These are phyloP conservation scores for Hypsizygus ulmarius DNA, from an alignment of 1,284 basidiomycete genomes.

Conservation along the genomic window DNA sequence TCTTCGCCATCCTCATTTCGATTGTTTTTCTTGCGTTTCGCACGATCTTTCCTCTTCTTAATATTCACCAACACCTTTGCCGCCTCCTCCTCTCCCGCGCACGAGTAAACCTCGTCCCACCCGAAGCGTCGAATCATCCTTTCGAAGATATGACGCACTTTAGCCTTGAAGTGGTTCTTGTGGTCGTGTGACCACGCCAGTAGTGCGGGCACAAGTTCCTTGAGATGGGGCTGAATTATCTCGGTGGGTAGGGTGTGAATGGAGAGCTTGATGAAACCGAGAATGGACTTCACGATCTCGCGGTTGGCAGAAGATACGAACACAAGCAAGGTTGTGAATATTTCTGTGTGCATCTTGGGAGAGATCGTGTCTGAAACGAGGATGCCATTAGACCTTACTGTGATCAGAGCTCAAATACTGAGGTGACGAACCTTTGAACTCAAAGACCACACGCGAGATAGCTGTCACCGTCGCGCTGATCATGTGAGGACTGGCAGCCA, in stretches of 20 bases:
- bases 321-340: constrained; percentile 84
- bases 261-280: constrained; percentile 94
- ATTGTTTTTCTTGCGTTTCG: constrained; percentile 69
- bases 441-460: constrained; percentile 91
- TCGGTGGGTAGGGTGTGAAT: constrained; percentile 80
- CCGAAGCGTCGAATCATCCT: constrained; percentile 91
- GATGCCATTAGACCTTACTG: not conserved
- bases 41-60: constrained; percentile 89
- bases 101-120: constrained; percentile 79
- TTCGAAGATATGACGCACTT: constrained; percentile 97
- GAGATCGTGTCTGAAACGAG: constrained; percentile 63
- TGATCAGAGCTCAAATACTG: not conserved
- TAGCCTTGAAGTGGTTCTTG: constrained; percentile 98
- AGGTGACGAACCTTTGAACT: constrained; percentile 81
- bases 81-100: constrained; percentile 74
- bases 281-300: constrained; percentile 95
- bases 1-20: constrained; percentile 57
- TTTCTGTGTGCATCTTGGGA: constrained; percentile 77
- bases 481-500: constrained; percentile 96
- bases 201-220: constrained; percentile 79
- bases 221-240: constrained; percentile 74
- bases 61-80: constrained; percentile 86
- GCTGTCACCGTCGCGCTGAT: constrained; percentile 97
- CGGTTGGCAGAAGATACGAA: constrained; percentile 93
- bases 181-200: constrained; percentile 95